Evolutionary conservation across 805 yeast species (phyloP).

Genomic region (Candida hungchunana): DNA sequence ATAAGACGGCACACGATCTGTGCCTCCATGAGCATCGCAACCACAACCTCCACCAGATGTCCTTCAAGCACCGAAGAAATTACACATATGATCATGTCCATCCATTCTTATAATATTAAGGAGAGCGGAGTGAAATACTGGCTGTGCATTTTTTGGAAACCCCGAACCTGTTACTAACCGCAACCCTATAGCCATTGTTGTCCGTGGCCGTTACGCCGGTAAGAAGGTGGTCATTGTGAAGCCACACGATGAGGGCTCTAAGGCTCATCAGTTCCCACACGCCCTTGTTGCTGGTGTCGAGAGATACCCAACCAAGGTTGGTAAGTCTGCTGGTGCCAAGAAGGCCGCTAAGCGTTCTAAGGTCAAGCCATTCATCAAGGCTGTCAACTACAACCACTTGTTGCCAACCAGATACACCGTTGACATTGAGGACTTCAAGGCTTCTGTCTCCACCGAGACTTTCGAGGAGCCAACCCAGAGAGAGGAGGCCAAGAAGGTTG

Average conservation of each 20-base stretch:
- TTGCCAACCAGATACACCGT: conserved; percentile 99
- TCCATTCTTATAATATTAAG: neutral
- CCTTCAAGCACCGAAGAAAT: too few species aligned
- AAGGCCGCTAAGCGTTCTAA: conserved; percentile 95
- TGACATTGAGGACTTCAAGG: conserved; percentile 94
- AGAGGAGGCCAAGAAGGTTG: conserved; percentile 98
- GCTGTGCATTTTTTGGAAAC: too few species aligned
- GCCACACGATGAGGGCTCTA: conserved; percentile 98
- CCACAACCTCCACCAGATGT: too few species aligned
- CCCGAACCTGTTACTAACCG: conserved; percentile 3
- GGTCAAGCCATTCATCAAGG: conserved; percentile 99
- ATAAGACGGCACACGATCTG: too few species aligned
- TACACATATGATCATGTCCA: neutral
- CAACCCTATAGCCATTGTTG: conserved; percentile 65
- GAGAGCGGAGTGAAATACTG: too few species aligned
- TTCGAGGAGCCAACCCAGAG: conserved; percentile 97
- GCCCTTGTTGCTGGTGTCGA: conserved; percentile 99
- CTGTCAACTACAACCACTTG: conserved; percentile 98
- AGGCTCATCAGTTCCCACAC: conserved; percentile 98
- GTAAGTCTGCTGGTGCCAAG: conserved; percentile 93
- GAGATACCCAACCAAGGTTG: conserved; percentile 95
- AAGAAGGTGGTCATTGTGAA: conserved; percentile 98
- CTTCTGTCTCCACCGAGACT: conserved; percentile 87
- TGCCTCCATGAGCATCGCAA: too few species aligned
- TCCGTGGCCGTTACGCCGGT: conserved; percentile 99